phyloP scores from a whole-genome alignment of 2,329 filamentous ascomycete genomes.

The Botrytis elliptica region DNA sequence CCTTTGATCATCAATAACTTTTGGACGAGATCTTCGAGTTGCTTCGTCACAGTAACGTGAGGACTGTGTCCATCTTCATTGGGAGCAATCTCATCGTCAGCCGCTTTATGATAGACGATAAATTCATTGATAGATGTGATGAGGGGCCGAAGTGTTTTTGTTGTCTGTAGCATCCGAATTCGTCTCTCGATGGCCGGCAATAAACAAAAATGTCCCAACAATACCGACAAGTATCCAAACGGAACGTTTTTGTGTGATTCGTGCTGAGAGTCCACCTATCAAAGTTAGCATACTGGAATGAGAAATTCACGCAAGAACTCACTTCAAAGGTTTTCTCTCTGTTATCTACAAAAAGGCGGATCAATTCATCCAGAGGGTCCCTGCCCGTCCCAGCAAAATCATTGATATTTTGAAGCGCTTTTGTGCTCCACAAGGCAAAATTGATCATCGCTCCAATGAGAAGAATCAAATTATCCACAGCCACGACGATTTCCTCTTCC shows the following conservation, averaged over 20 bases:
- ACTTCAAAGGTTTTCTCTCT: conserved; percentile 67
- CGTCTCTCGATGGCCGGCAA: conserved; percentile 45
- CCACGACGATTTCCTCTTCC: conserved; percentile 49
- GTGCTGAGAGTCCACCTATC: conserved; percentile 66
- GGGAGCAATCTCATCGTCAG: conserved; percentile 49
- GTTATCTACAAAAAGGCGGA: conserved; percentile 66
- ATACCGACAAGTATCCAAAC: conserved; percentile 80
- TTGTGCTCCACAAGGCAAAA: conserved; percentile 72
- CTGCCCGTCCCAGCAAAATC: conserved; percentile 39
- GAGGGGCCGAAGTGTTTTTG: conserved; percentile 49
- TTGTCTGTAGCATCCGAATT: conserved; percentile 46
- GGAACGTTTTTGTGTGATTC: conserved; percentile 79
- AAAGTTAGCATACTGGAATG: conserved; percentile 19
- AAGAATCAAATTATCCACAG: conserved; percentile 71
- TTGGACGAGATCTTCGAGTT: conserved; percentile 32
- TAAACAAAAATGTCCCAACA: conserved; percentile 79
- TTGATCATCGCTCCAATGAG: conserved; percentile 84
- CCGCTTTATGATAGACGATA: conserved; percentile 56
- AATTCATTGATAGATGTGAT: conserved; percentile 62
- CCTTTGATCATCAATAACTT: conserved; percentile 26
- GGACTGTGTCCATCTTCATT: conserved; percentile 46
- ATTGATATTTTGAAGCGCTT: conserved; percentile 54
- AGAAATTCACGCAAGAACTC: conserved; percentile 40
- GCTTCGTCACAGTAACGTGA: conserved; percentile 46
- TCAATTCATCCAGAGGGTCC: conserved; percentile 57